phyloP scores from a whole-genome alignment of 1,284 basidiomycete genomes.

The Malassezia pachydermatis region DNA sequence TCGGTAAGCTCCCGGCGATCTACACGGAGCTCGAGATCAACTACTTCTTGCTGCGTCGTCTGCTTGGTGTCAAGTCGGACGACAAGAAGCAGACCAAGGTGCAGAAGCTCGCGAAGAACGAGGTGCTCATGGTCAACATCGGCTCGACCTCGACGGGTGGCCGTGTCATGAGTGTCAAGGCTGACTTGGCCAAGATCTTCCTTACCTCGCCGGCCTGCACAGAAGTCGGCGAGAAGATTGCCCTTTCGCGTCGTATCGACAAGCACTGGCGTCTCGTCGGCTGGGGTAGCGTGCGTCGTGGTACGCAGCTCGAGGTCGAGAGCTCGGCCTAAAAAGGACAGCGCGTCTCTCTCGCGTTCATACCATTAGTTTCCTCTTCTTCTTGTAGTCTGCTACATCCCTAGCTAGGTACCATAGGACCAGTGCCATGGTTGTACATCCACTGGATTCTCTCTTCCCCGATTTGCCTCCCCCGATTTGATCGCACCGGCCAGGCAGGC shows the following conservation, averaged over 20 bases:
- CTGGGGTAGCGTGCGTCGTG: conserved; percentile 43
- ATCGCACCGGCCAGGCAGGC: no score
- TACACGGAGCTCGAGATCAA: conserved; percentile 86
- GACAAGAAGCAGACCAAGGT: conserved; percentile 94
- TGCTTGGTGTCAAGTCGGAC: conserved; percentile 95
- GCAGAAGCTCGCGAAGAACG: conserved; percentile 80
- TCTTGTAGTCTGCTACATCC: no score
- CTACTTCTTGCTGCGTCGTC: conserved; percentile 56
- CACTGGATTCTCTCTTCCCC: no score
- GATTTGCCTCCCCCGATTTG: no score
- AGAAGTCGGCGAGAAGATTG: conserved; percentile 48
- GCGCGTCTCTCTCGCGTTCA: no score
- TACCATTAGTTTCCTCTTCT: no score
- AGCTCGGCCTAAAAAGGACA: conserved; percentile 5
- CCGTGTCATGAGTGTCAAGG: conserved; percentile 42
- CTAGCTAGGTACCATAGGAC: no score
- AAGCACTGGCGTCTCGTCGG: conserved; percentile 78
- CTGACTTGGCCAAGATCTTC: conserved; percentile 47
- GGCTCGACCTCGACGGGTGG: conserved; percentile 46
- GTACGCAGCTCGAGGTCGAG: conserved; percentile 41
- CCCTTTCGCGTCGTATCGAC: conserved; percentile 52
- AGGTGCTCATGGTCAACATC: conserved; percentile 60
- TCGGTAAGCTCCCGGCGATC: conserved; percentile 83
- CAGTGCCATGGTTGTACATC: no score
- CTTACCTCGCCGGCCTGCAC: conserved; percentile 46